Conservation (phyloP, 2,329 filamentous ascomycete species). For the Aspergillus puulaauensis region DNA sequence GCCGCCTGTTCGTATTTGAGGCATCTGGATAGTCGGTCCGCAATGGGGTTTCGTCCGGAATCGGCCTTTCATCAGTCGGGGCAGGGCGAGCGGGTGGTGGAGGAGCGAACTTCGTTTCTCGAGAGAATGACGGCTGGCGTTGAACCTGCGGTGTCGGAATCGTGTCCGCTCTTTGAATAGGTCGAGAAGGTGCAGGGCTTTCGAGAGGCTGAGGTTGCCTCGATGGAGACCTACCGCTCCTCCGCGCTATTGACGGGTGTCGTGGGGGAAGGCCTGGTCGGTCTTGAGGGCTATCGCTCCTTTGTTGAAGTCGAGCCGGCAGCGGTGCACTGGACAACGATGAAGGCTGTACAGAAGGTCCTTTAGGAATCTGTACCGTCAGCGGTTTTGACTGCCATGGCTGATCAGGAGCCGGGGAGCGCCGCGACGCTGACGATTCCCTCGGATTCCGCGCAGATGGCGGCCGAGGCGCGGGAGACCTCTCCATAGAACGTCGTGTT, state of each 20-base stretch:
- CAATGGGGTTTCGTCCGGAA: slow-evolving; percentile 49
- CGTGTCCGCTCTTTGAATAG: slow-evolving; percentile 7
- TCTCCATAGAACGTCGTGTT: slow-evolving; percentile 28
- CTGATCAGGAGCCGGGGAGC: slow-evolving; percentile 26
- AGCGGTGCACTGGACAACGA: slow-evolving; percentile 30
- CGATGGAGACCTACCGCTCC: slow-evolving; percentile 24
- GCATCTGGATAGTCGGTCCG: slow-evolving; percentile 76
- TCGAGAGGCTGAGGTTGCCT: slow-evolving; percentile 14
- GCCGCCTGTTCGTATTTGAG: slow-evolving; percentile 78
- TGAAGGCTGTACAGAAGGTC: slow-evolving; percentile 20
- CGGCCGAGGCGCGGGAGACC: slow-evolving; percentile 20
- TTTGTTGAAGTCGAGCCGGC: slow-evolving; percentile 41
- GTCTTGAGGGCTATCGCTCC: slow-evolving; percentile 37
- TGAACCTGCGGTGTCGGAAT: slow-evolving; percentile 22
- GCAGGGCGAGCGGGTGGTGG: slow-evolving; percentile 32
- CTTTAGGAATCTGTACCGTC: slow-evolving; percentile 32
- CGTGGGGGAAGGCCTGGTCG: slow-evolving; percentile 53
- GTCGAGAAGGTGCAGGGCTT: neutral
- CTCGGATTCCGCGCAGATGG: slow-evolving; percentile 24
- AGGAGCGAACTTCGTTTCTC: slow-evolving; percentile 23
- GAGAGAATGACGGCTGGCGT: slow-evolving; percentile 30
- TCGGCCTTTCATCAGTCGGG: slow-evolving; percentile 53
- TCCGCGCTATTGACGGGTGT: slow-evolving; percentile 22
- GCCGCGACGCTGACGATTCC: slow-evolving; percentile 32
- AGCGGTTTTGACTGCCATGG: slow-evolving; percentile 31